These are phyloP conservation scores for Mortierella sp. DNA, from an alignment of 371 early-diverging fungal genomes.

Conservation along the genomic window DNA sequence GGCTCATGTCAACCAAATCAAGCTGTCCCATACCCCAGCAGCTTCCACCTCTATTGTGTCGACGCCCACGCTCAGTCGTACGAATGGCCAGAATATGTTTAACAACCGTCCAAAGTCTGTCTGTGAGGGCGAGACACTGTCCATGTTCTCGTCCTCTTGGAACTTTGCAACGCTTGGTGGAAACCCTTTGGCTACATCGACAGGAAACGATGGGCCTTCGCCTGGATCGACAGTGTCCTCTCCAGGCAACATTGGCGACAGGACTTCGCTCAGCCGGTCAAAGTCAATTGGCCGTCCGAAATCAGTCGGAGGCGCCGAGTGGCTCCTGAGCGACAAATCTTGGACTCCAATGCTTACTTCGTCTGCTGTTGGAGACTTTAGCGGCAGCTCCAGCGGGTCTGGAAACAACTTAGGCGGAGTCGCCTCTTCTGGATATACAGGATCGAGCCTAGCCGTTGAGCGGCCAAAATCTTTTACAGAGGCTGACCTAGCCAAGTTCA, in stretches of 20 bases:
- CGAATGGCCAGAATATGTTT: conserved; percentile 3
- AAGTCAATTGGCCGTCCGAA: conserved; percentile 55
- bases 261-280: conserved; percentile 37
- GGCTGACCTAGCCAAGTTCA: conserved; percentile 39
- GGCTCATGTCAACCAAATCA: conserved; percentile 7
- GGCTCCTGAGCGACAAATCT: conserved; percentile 52
- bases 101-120: conserved; percentile 53
- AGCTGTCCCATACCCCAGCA: conserved; percentile 4
- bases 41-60: conserved; percentile 1
- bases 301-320: conserved; percentile 68
- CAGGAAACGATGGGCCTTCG: neutral
- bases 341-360: neutral
- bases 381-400: neutral
- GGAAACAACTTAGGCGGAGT: conserved; percentile 22
- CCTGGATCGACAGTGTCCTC: neutral
- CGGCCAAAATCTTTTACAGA: conserved; percentile 57
- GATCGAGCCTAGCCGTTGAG: conserved; percentile 51
- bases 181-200: neutral
- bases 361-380: no score
- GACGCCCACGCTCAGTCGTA: conserved; percentile 2
- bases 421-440: conserved; percentile 23
- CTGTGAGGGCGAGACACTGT: conserved; percentile 52
- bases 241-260: conserved; percentile 21
- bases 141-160: conserved; percentile 39
- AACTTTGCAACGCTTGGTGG: conserved; percentile 10